Conservation (phyloP, 1,139 yeast genomes). For the Blastobotrys apis region DNA sequence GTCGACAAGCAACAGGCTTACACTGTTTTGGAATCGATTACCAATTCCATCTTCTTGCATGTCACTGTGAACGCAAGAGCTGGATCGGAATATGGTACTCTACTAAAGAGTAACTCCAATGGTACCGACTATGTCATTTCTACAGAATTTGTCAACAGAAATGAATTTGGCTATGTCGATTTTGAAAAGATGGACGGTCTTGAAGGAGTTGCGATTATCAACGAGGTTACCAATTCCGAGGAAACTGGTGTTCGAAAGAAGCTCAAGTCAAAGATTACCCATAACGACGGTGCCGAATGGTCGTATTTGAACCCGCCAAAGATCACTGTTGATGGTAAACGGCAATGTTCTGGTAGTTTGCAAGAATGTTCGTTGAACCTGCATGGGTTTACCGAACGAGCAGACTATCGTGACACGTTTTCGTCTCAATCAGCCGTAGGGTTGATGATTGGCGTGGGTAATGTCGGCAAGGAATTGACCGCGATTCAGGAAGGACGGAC, state of each 20-base stretch:
- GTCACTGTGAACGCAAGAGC: slow-evolving; percentile 58
- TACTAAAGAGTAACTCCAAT: slow-evolving; percentile 89
- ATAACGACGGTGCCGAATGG: slow-evolving; percentile 95
- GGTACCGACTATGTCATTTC: slow-evolving; percentile 87
- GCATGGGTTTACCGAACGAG: slow-evolving; percentile 88
- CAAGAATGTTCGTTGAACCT: slow-evolving; percentile 73
- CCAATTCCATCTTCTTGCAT: slow-evolving; percentile 77
- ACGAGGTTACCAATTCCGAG: slow-evolving; percentile 56
- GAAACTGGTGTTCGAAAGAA: slow-evolving; percentile 47
- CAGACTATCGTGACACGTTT: slow-evolving; percentile 76
- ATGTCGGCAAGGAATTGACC: slow-evolving; percentile 66
- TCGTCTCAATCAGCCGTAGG: slow-evolving; percentile 91
- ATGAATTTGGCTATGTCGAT: slow-evolving; percentile 73
- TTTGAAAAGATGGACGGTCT: slow-evolving; percentile 79
- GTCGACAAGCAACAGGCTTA: slow-evolving; percentile 71
- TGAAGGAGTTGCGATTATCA: slow-evolving; percentile 82
- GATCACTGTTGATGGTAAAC: slow-evolving; percentile 57
- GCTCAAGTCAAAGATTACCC: slow-evolving; percentile 69
- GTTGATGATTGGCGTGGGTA: slow-evolving; percentile 80
- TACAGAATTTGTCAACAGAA: slow-evolving; percentile 71
- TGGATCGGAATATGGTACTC: slow-evolving; percentile 65
- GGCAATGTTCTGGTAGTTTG: slow-evolving; percentile 45
- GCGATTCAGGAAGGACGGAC: slow-evolving; percentile 57
- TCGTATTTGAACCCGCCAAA: slow-evolving; percentile 60
- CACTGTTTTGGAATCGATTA: slow-evolving; percentile 72